Evolutionary conservation across 495 filamentous ascomycete genomes (phyloP).

Genomic region (Daldinia decipiens): DNA sequence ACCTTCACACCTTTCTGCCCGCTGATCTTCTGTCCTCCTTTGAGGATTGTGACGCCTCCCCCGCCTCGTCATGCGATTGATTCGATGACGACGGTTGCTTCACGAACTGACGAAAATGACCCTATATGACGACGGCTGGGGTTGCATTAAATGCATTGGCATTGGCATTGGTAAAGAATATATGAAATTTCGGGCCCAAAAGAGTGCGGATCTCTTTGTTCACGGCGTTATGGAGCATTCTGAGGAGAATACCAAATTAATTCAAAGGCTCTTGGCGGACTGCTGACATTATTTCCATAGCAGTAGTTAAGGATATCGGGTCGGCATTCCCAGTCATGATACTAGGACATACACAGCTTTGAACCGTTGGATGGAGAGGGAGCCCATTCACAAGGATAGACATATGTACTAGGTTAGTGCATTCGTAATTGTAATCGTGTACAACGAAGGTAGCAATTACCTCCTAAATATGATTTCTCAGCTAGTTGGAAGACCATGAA

Average conservation of each 20-base stretch:
- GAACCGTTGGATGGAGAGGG: conserved; percentile 22
- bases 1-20: conserved; percentile 37
- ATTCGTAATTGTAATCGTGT: conserved; percentile 42
- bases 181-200: conserved; percentile 28
- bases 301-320: conserved; percentile 28
- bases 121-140: conserved; percentile 31
- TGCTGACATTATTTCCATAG: conserved; percentile 12
- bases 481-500: conserved; percentile 5
- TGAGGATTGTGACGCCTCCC: conserved; percentile 30
- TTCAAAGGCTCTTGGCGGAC: conserved; percentile 11
- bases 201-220: conserved; percentile 27
- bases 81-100: conserved; percentile 37
- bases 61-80: conserved; percentile 36
- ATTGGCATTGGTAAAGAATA: conserved; percentile 36
- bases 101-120: conserved; percentile 41
- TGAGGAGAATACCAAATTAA: conserved; percentile 33
- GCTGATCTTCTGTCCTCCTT: conserved; percentile 38
- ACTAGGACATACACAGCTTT: conserved; percentile 34
- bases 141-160: conserved; percentile 25
- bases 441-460: conserved; percentile 29
- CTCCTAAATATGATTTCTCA: conserved; percentile 10
- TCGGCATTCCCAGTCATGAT: conserved; percentile 28
- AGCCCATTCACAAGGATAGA: conserved; percentile 13
- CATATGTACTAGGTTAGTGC: conserved; percentile 32
- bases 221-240: conserved; percentile 35